Base-by-base conservation (phyloP, 2,329 filamentous ascomycete species). In the Fusarium tjaetaba region DNA sequence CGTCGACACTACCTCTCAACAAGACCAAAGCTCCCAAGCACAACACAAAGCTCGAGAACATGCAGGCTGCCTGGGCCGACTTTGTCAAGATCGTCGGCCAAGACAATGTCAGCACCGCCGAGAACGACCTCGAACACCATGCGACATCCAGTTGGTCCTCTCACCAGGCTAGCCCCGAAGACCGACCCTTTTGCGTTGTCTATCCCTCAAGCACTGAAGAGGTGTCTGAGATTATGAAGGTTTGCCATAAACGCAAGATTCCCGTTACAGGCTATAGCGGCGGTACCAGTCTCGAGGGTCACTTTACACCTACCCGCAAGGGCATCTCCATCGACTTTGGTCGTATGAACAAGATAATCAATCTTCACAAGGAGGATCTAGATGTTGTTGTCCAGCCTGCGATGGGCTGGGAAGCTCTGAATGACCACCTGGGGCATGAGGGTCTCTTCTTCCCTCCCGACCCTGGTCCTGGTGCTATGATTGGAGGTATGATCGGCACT, bases 361-460 rank as follows among this genome's bases (percentile, higher is more conserved):
- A 87, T 41, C 84, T 98, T 75, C 92, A 97, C 84, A 91, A 93
- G 82, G 90, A 92, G 4, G 93, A 95, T 78, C 84, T 94, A 68
- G 93, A 95, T 80, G 92, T 93, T 20, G 88, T 94, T 11, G 92
- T 94, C 26, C 93, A 94, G 82, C 92, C 93, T 10, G 95, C 93
- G 5, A 89, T 97, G 15, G 94, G 94, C 18, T 98, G 95, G 95
- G 94, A 97, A 83, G 80, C 88, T 14, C 85, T 98, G 43, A 97
- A 97, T 79, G 94, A 96, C 78, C 87, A 92, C 71, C 87, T 98
- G 24, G 86, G 85, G 11, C 86, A 90, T 55, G 86, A 94, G 68
- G 93, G 92, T 34, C 88, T 98, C 7, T 97, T 97, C 86, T 97
- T 97, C 84, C 95, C 95, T 28, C 95, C 94, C 2, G 95, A 97